These are phyloP conservation scores for Penicillium corylophilum DNA, from an alignment of 2,329 filamentous ascomycete species.

Conservation along the genomic window DNA sequence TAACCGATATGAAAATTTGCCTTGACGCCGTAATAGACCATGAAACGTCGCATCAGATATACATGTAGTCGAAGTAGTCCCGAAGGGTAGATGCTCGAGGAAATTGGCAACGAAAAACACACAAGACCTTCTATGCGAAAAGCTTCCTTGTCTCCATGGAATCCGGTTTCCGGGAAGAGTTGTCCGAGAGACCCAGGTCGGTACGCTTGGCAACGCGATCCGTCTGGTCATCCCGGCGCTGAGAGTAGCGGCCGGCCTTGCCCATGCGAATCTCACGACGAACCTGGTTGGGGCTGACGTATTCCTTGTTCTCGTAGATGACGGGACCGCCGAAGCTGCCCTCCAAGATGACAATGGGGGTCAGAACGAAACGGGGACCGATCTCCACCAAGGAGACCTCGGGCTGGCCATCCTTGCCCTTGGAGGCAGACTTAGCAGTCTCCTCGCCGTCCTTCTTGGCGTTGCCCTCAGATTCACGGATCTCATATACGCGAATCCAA, in stretches of 20 bases:
- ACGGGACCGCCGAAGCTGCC: conserved; percentile 93
- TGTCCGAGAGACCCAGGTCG: conserved; percentile 70
- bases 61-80: conserved; percentile 30
- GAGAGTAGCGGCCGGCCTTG: conserved; percentile 76
- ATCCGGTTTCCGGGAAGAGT: conserved; percentile 60
- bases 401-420: conserved; percentile 58
- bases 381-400: conserved; percentile 88
- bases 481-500: conserved; percentile 94
- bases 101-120: conserved; percentile 20
- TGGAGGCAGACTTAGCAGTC: conserved; percentile 41
- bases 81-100: conserved; percentile 29
- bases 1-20: conserved; percentile 24
- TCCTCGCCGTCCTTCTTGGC: conserved; percentile 47
- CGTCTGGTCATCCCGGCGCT: conserved; percentile 69
- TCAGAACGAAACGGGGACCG: conserved; percentile 87
- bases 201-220: conserved; percentile 73
- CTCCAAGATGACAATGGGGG: conserved; percentile 92
- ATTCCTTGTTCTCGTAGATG: conserved; percentile 98
- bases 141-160: conserved; percentile 74
- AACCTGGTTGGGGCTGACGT: conserved; percentile 93
- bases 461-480: conserved; percentile 74
- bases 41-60: conserved; percentile 36
- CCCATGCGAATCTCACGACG: conserved; percentile 73
- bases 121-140: conserved; percentile 55
- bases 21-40: conserved; percentile 37